These are phyloP conservation scores for Yarrowia deformans DNA, from an alignment of 805 yeast species.

Conservation along the genomic window DNA sequence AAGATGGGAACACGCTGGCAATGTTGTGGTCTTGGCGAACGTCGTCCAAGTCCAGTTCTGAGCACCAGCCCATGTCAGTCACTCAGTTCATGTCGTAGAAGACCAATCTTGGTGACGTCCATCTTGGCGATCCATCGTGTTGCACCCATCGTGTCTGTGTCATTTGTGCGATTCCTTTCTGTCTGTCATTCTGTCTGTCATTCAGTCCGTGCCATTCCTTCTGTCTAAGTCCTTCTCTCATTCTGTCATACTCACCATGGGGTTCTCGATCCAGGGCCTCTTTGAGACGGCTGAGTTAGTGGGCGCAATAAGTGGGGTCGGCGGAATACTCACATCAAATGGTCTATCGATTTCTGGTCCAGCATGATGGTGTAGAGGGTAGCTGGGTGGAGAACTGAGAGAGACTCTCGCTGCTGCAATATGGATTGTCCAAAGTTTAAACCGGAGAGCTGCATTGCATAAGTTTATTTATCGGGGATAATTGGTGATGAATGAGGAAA, in stretches of 20 bases:
- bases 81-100: too few species aligned
- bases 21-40: too few species aligned
- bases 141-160: too few species aligned
- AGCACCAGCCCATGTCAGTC: too few species aligned
- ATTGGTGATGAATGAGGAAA: too few species aligned
- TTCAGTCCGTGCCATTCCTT: background rate
- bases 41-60: too few species aligned
- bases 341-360: constrained; percentile 40
- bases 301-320: background rate
- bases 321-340: constrained; percentile 32
- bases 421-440: background rate
- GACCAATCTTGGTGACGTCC: too few species aligned
- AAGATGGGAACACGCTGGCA: too few species aligned
- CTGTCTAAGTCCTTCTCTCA: background rate
- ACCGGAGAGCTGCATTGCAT: background rate
- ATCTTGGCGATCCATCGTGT: too few species aligned
- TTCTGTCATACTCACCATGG: constrained; percentile 27
- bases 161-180: too few species aligned
- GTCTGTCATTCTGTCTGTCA: too few species aligned
- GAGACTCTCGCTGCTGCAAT: background rate
- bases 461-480: too few species aligned
- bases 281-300: constrained; percentile 39
- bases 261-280: constrained; percentile 38
- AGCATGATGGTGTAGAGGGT: constrained; percentile 1
- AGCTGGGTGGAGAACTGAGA: constrained; percentile 6